Conservation (phyloP, 108 stramenopile genomes). For the Cyclotella atomus region DNA sequence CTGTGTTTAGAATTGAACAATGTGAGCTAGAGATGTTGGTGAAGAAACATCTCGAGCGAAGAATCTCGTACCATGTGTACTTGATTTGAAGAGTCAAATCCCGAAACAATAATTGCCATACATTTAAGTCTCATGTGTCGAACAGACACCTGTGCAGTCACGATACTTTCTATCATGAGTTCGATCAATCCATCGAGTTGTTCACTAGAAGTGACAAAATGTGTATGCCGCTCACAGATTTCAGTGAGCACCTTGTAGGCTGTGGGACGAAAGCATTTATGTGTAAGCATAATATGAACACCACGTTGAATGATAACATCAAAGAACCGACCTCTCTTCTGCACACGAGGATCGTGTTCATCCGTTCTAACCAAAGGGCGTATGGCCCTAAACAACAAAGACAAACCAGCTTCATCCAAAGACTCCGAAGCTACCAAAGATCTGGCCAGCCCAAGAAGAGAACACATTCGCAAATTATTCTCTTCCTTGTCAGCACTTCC, state of each 20-base stretch:
- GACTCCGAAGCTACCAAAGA: conserved; percentile 70
- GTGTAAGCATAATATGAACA: too few relatives aligned
- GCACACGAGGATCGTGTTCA: conserved; percentile 64
- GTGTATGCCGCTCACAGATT: conserved; percentile 63
- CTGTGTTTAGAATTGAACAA: too few relatives aligned
- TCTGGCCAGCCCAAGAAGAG: conserved; percentile 69
- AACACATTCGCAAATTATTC: conserved; percentile 61
- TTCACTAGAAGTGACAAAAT: conserved; percentile 55
- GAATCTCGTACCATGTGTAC: conserved; percentile 61
- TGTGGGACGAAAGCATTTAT: too few relatives aligned
- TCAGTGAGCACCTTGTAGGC: conserved; percentile 78
- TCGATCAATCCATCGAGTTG: conserved; percentile 66
- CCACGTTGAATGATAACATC: not conserved
- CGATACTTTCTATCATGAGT: conserved; percentile 65
- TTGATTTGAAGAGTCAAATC: conserved; percentile 48
- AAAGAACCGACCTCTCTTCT: conserved; percentile 49
- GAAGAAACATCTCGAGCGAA: too few relatives aligned
- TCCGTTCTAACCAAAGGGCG: conserved; percentile 79
- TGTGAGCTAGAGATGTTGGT: too few relatives aligned
- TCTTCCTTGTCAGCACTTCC: conserved; percentile 48
- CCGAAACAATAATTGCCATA: conserved; percentile 64
- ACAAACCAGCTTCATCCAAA: conserved; percentile 64
- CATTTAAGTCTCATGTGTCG: conserved; percentile 82
- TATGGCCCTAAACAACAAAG: conserved; percentile 72
- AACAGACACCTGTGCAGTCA: conserved; percentile 81